Conservation (phyloP, 495 filamentous ascomycete species). For the Glarea lozoyensis region DNA sequence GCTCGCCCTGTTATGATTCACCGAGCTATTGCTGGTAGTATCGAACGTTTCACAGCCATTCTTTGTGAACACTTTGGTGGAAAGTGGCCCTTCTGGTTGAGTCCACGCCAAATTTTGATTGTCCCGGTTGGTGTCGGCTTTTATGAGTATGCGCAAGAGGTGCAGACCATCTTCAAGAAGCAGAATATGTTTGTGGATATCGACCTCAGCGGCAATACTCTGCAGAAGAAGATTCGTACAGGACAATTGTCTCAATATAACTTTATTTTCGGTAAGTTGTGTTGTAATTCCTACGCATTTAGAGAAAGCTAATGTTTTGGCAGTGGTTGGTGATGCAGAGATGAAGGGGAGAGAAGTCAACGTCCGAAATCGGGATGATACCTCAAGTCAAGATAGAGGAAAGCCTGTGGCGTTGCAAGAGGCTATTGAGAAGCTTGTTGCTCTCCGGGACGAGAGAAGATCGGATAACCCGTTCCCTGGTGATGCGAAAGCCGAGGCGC, state of each 20-base stretch:
- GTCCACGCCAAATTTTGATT: constrained; percentile 83
- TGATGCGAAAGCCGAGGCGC: constrained; percentile 15
- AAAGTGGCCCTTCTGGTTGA: constrained; percentile 98
- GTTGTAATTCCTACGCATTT: background rate
- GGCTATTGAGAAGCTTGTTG: constrained; percentile 61
- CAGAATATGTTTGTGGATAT: constrained; percentile 72
- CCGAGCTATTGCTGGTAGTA: constrained; percentile 85
- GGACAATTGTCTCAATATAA: constrained; percentile 87
- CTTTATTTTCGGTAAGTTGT: constrained; percentile 67
- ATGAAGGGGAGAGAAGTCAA: constrained; percentile 71
- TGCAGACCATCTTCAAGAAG: constrained; percentile 43
- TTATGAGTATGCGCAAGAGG: constrained; percentile 80
- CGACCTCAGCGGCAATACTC: constrained; percentile 81
- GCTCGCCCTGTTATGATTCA: constrained; percentile 96
- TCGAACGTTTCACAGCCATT: constrained; percentile 93
- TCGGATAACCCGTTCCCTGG: constrained; percentile 41
- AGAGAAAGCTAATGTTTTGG: background rate
- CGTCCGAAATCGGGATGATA: constrained; percentile 84
- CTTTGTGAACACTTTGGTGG: constrained; percentile 91
- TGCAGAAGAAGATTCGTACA: constrained; percentile 91
- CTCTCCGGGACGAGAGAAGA: constrained; percentile 57
- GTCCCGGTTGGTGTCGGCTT: constrained; percentile 82
- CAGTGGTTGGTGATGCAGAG: constrained; percentile 80
- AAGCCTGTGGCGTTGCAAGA: constrained; percentile 66
- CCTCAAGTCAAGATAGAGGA: constrained; percentile 62